Base-by-base conservation (phyloP, 169 alveolate genomes). In the Pseudocohnilembus persalinus region DNA sequence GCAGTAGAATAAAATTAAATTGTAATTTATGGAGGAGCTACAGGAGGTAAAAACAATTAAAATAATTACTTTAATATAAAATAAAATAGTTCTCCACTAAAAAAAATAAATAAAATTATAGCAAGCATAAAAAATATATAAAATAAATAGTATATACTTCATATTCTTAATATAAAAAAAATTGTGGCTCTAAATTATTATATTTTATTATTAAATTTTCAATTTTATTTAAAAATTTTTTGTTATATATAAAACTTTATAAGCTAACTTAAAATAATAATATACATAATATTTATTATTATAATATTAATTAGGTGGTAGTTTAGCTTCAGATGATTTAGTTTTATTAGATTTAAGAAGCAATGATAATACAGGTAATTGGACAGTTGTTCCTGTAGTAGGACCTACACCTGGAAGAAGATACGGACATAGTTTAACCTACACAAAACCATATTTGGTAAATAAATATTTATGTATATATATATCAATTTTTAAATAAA, bases 11-110 rank as follows among this genome's bases (percentile, higher is more conserved):
- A 93, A 78, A 85, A 93, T 85, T 99, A 99, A 88, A 93, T 98
- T 82, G 99, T 98, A 15, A 94, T 98, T 76, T 98, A 97, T 90
- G 99, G 99, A 28, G 99, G 99, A 6, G 99, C 99, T 34, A 98
- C 99, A 29, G 99, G 99, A 73, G 94, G 92, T 88, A 89, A 75
- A n/a, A 27, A 26, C 64, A 32, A 31, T 1, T 77, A 72, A 29
- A 77, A 49, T 29, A 64, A 49, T 35, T 15, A 77, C 26, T 76
- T 16, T 77, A 33, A 31, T 33, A 72, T 33, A 77, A 1, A 29
- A 64, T 77, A 33, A 32, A 68, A 77, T 33, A 31, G 72, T 33
- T n/a, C n/a, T n/a, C n/a, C n/a, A 77, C 30, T 31, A 77, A 77
- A 31, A 77, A 77, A 77, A 77, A 79, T 34, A 63, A 49, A 63